Evolutionary conservation across 106 monocot species (phyloP).

Genomic region (Chionographis japonica): DNA sequence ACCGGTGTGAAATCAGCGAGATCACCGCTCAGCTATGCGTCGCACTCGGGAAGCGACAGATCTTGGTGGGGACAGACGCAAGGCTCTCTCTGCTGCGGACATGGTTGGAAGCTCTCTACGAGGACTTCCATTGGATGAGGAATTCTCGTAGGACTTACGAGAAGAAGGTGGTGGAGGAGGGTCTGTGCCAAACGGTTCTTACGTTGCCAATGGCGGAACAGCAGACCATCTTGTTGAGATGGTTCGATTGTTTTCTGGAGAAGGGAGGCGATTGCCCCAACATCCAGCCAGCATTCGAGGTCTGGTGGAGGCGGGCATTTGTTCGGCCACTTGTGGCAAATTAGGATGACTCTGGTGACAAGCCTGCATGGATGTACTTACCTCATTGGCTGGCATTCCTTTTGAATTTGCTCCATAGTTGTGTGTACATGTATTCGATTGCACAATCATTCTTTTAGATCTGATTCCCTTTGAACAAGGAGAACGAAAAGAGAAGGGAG

Average conservation of each 20-base stretch:
- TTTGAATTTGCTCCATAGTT: no score
- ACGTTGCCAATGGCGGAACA: constrained; percentile 43
- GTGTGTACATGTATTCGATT: no score
- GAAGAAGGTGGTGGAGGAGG: constrained; percentile 35
- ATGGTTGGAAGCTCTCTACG: constrained; percentile 47
- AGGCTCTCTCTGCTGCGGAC: constrained; percentile 24
- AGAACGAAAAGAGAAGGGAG: no score
- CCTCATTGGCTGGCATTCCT: no score
- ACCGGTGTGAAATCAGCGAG: constrained; percentile 37
- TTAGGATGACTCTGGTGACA: constrained; percentile 7
- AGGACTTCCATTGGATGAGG: constrained; percentile 47
- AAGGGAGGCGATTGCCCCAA: constrained; percentile 53
- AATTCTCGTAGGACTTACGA: constrained; percentile 25
- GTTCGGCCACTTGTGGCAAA: constrained; percentile 8
- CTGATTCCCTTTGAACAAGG: no score
- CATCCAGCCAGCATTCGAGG: constrained; percentile 33
- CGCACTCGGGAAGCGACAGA: constrained; percentile 29
- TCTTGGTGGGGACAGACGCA: constrained; percentile 30
- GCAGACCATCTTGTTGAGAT: constrained; percentile 35
- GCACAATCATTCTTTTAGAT: no score
- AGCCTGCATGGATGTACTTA: no score
- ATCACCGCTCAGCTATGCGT: constrained; percentile 40
- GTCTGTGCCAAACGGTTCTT: constrained; percentile 31
- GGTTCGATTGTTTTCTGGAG: constrained; percentile 42
- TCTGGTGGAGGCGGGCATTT: constrained; percentile 51